Evolutionary conservation across 768 basidiomycete species (phyloP).

Genomic region (Psilocybe sp.): DNA sequence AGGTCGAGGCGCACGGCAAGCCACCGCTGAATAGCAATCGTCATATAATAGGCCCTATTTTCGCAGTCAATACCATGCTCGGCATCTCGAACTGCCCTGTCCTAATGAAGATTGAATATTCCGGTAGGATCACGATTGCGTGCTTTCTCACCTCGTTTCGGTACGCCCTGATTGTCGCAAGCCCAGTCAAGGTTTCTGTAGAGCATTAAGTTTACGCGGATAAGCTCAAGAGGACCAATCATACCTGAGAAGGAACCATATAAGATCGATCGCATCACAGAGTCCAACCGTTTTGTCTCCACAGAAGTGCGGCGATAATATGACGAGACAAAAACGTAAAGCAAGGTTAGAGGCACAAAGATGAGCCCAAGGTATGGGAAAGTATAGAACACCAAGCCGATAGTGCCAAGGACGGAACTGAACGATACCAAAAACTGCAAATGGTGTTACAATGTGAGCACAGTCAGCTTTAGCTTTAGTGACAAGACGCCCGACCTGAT

Average conservation of each 20-base stretch:
- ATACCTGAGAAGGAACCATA: constrained; percentile 60
- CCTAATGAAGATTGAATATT: constrained; percentile 23
- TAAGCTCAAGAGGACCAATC: not conserved
- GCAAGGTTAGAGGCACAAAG: constrained; percentile 48
- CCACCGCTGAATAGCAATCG: constrained; percentile 66
- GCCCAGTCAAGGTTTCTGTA: constrained; percentile 58
- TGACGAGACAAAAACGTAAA: constrained; percentile 51
- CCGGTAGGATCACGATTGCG: not conserved
- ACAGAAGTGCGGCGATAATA: constrained; percentile 63
- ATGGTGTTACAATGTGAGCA: no score
- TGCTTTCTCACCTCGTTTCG: constrained; percentile 48
- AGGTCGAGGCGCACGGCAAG: constrained; percentile 62
- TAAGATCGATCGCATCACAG: constrained; percentile 54
- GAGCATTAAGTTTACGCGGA: not conserved
- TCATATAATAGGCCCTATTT: constrained; percentile 65
- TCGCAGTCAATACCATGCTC: constrained; percentile 55
- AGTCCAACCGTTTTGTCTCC: constrained; percentile 64
- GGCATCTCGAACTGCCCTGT: constrained; percentile 47
- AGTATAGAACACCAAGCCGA: constrained; percentile 64
- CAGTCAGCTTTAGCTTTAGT: no score
- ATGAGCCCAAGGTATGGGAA: constrained; percentile 67
- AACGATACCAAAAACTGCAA: constrained; percentile 17
- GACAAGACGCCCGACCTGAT: constrained; percentile 33
- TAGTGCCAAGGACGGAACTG: constrained; percentile 47
- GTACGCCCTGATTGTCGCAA: constrained; percentile 63